A percentile compares a stretch with the other conserved stretches of the same genome.
Evolutionary conservation across 768 basidiomycete species (phyloP).

Genomic region (Lactifluus hygrophoroides): DNA sequence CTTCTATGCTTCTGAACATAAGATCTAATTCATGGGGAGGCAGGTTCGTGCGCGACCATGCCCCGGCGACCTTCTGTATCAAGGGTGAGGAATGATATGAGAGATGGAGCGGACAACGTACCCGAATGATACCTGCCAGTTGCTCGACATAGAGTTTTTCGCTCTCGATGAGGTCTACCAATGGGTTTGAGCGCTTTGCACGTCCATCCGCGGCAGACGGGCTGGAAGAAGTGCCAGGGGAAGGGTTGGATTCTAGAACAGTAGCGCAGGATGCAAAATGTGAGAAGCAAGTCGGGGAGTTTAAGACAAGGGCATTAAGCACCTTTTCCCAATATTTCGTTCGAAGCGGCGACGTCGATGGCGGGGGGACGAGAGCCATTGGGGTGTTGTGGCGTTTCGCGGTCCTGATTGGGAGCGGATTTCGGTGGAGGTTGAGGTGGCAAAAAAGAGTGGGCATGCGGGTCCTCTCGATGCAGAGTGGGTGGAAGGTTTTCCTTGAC

Average conservation of each 20-base stretch:
- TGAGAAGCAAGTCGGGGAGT: not conserved
- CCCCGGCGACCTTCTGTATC: constrained; percentile 86
- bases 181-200: constrained; percentile 65
- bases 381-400: not conserved
- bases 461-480: not conserved
- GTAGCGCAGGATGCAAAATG: not conserved
- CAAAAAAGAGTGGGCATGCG: not conserved
- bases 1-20: constrained; percentile 93
- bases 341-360: constrained; percentile 13
- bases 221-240: constrained; percentile 14
- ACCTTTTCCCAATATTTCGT: constrained; percentile 10
- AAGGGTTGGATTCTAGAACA: constrained; percentile 7
- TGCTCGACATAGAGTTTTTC: constrained; percentile 90
- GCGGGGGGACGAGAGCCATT: constrained; percentile 18
- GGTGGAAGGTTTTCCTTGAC: constrained; percentile 27
- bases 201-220: constrained; percentile 33
- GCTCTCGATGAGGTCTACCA: constrained; percentile 88
- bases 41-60: constrained; percentile 93
- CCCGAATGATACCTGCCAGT: constrained; percentile 83
- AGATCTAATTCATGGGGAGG: constrained; percentile 85
- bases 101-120: constrained; percentile 33
- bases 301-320: not conserved
- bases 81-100: not conserved
- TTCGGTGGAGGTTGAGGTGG: constrained; percentile 18
- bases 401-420: constrained; percentile 10